Conservation (phyloP, 129 eudicot species). For the Pulicaria dysenterica region DNA sequence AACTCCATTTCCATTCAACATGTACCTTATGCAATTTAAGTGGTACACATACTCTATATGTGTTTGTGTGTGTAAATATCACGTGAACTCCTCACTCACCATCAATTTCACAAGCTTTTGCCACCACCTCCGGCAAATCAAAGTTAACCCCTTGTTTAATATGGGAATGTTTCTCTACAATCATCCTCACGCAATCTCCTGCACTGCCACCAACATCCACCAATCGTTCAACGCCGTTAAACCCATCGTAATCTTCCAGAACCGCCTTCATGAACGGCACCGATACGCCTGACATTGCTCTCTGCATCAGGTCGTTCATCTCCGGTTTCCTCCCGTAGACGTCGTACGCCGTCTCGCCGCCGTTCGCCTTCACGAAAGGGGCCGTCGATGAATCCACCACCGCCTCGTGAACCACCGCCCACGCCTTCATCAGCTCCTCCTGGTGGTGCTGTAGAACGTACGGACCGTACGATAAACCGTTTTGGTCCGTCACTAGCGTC, state of each 20-base stretch:
- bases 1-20: neutral
- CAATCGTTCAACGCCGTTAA: conserved; percentile 40
- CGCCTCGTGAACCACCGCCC: conserved; percentile 53
- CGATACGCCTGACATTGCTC: conserved; percentile 55
- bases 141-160: conserved; percentile 51
- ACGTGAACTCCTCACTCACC: conserved; percentile 31
- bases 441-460: conserved; percentile 60
- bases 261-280: conserved; percentile 51
- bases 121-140: conserved; percentile 61
- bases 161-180: conserved; percentile 32
- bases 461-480: conserved; percentile 48
- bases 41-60: neutral
- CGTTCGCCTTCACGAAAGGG: conserved; percentile 52
- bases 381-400: conserved; percentile 45
- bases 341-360: conserved; percentile 45
- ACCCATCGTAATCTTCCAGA: conserved; percentile 46
- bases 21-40: neutral
- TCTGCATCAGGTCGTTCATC: conserved; percentile 42
- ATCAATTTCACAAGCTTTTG: conserved; percentile 46
- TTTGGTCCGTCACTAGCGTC: conserved; percentile 47
- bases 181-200: conserved; percentile 65
- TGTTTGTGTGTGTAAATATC: neutral
- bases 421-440: conserved; percentile 50
- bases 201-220: conserved; percentile 67
- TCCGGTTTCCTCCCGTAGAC: conserved; percentile 46